Evolutionary conservation across 1,139 yeast genomes (phyloP), one percentile per base, ranked within the genome.

Genomic region (Debaryomyces robertsiae): DNA sequence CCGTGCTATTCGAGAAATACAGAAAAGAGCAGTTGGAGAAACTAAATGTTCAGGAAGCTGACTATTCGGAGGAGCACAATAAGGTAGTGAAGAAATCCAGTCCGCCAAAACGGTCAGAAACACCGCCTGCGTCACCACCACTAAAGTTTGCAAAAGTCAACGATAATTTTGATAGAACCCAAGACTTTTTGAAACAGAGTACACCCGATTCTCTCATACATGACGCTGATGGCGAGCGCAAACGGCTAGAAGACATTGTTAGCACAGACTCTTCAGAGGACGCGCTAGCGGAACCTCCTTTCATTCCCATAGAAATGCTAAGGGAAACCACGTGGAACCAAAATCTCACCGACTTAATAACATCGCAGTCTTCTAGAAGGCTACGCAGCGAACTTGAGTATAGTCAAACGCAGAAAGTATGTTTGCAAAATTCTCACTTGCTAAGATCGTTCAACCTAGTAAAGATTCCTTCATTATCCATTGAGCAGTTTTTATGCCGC

Each of bases 401-500:
- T 39, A 53, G 53, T 36, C 44, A 46, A 16, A 39, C 44, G 16
- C 41, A 47, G n/a, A 52, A 51, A 36, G 45, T 51, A 11, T 32
- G 36, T n/a, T 32, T 43, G 6, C 70, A 65, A 45, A 58, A 54
- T 37, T 46, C 47, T 16, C 70, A 61, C 44, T 59, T 71, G 4
- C 44, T 66, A 38, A 65, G 61, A 46, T 46, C 58, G 1, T 73
- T 72, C 46, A 64, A 66, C 42, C 53, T 73, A 23, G 53, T 68
- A 11, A 61, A 66, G 39, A 53, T 63, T 2, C 77, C 78, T 1
- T 50, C 64, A 5, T 48, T 72, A 28, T 49, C 70, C 18, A 53
- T 71, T n/a, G 65, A 60, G 32, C 60, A 67, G 36, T 73, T 67
- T 49, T 54, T 73, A 29, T 46, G 60, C 11, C 54, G 78, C 33